Base-by-base conservation (phyloP, 2,329 filamentous ascomycete species). In the Trichoderma hamatum region DNA sequence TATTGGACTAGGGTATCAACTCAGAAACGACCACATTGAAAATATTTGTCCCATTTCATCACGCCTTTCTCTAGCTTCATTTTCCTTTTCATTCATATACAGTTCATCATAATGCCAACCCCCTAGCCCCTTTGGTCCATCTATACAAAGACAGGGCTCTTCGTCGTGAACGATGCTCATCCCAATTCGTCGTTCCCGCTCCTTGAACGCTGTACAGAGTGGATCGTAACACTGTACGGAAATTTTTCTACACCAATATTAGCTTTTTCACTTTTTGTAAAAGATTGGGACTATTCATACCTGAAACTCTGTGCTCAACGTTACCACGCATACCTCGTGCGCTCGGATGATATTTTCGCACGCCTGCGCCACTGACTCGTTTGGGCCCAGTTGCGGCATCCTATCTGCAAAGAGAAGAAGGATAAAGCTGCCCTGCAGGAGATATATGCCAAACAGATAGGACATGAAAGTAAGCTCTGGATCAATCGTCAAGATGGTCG, bases 71-170 rank as follows among this genome's bases (percentile, higher is more conserved):
- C 39, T 19, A n/a, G 32, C 21, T 11, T 24, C 21, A 46, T n/a
- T 14, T 28, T 11, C n/a, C 16, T 13, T n/a, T 54, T 43, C 11
- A n/a, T 4, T 34, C 19, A n/a, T 26, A 5, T 46, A 52, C 21
- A 24, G 5, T 49, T 59, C 46, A 26, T 75, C 64, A 80, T 56
- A 80, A 65, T 2, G 74, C 78, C 46, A 81, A 55, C 0, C 79
- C 79, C 34, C 75, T 79, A 5, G 78, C 77, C 0, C 79, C 79
- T 61, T 75, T 77, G 2, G 78, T 86, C 84, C 84, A 86, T 55
- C 84, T 80, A 72, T 87, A 87, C 55, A 86, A 74, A 6, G 84
- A 84, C n/a, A 87, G 77, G 69, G 85, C 84, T 67, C 83, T 78
- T 14, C 84, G 78, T 72, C 80, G 79, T 69, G 78, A 84, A 77